Evolutionary conservation across 345 rosid species (phyloP).

Genomic region (Bruguiera gymnorhiza): DNA sequence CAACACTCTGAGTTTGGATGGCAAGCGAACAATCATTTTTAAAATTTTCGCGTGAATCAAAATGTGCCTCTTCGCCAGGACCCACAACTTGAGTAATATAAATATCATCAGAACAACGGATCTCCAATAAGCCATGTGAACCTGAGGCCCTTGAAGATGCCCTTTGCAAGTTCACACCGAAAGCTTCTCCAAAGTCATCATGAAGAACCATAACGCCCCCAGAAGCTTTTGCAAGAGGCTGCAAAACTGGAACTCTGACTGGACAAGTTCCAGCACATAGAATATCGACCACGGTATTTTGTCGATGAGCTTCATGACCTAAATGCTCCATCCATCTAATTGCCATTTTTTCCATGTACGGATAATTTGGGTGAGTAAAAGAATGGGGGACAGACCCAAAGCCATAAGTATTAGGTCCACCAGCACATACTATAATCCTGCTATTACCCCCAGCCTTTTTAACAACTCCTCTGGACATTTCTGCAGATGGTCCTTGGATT

Average conservation of each 20-base stretch:
- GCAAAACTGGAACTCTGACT: slow-evolving; percentile 75
- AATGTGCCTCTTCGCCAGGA: slow-evolving; percentile 92
- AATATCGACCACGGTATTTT: slow-evolving; percentile 80
- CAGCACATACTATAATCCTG: slow-evolving; percentile 86
- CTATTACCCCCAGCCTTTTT: slow-evolving; percentile 88
- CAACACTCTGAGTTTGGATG: slow-evolving; percentile 84
- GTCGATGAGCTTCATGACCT: slow-evolving; percentile 70
- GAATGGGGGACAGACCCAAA: slow-evolving; percentile 93
- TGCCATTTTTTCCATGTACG: slow-evolving; percentile 80
- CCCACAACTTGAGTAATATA: slow-evolving; percentile 87
- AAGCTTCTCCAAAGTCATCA: slow-evolving; percentile 98
- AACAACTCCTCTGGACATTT: slow-evolving; percentile 77
- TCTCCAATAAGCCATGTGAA: slow-evolving; percentile 80
- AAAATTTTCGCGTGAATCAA: slow-evolving; percentile 67
- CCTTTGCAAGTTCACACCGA: slow-evolving; percentile 93
- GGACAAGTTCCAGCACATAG: slow-evolving; percentile 99
- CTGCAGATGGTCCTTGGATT: slow-evolving; percentile 90
- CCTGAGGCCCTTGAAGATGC: slow-evolving; percentile 86
- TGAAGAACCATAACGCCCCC: slow-evolving; percentile 97
- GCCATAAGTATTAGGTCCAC: slow-evolving; percentile 93
- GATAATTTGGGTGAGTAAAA: slow-evolving; percentile 78
- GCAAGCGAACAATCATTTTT: slow-evolving; percentile 60
- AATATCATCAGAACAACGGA: slow-evolving; percentile 93
- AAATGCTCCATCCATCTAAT: slow-evolving; percentile 81
- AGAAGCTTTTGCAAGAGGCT: slow-evolving; percentile 91